Conservation (phyloP, 306 rosid species). For the Trichosanthes truncata region DNA sequence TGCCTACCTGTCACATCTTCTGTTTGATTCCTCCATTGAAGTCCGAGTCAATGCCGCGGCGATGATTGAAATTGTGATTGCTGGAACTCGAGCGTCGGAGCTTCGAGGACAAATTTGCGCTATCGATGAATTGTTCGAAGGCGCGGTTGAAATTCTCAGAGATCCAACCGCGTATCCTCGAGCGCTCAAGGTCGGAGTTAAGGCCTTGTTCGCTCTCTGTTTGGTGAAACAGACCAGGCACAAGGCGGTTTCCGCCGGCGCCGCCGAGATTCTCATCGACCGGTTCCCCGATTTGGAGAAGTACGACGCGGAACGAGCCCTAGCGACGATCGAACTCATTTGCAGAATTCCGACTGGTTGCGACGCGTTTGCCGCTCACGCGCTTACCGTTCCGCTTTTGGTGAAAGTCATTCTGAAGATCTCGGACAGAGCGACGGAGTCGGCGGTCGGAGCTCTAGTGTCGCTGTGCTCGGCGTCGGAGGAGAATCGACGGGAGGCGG, state of each 20-base stretch:
- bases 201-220: slow-evolving; percentile 67
- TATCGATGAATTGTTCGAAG: slow-evolving; percentile 57
- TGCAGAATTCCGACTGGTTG: slow-evolving; percentile 56
- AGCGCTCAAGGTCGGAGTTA: slow-evolving; percentile 61
- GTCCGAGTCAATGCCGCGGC: slow-evolving; percentile 76
- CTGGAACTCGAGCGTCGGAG: slow-evolving; percentile 62
- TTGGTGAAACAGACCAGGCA: slow-evolving; percentile 64
- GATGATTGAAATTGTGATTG: slow-evolving; percentile 46
- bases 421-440: slow-evolving; percentile 84
- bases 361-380: slow-evolving; percentile 50
- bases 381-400: slow-evolving; percentile 70
- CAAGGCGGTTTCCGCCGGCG: slow-evolving; percentile 64
- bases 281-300: slow-evolving; percentile 68
- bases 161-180: slow-evolving; percentile 46
- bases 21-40: slow-evolving; percentile 35
- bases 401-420: slow-evolving; percentile 75
- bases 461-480: slow-evolving; percentile 75
- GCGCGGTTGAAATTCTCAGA: slow-evolving; percentile 51
- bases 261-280: slow-evolving; percentile 53
- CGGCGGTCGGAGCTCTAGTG: slow-evolving; percentile 75
- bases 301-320: slow-evolving; percentile 71
- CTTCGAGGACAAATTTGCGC: slow-evolving; percentile 45
- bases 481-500: slow-evolving; percentile 51
- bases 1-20: slow-evolving; percentile 26
- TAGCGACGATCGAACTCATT: slow-evolving; percentile 70